Conservation (phyloP, 768 basidiomycete species). For the Albatrellus ellisii region DNA sequence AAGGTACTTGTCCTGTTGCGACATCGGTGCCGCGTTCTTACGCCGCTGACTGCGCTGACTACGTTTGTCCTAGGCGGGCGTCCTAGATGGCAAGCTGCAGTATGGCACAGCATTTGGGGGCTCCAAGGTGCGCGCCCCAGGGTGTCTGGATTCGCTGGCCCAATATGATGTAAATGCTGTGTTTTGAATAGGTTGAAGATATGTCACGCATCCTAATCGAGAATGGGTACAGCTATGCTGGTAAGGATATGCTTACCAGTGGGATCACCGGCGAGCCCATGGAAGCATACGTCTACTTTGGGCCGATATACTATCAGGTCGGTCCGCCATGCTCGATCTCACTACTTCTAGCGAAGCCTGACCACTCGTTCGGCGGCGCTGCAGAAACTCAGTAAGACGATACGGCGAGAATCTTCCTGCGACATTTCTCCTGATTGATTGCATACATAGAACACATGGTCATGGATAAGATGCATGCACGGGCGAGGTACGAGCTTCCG, state of each 20-base stretch:
- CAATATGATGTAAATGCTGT: not conserved
- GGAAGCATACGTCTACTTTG: constrained; percentile 97
- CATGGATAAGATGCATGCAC: constrained; percentile 99
- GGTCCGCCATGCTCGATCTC: constrained; percentile 1
- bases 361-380: constrained; percentile 2
- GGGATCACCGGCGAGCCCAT: constrained; percentile 96
- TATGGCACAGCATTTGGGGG: constrained; percentile 97
- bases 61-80: constrained; percentile 57
- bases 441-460: constrained; percentile 80
- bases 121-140: constrained; percentile 56
- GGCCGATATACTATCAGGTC: constrained; percentile 96
- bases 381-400: constrained; percentile 83
- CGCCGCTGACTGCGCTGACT: not conserved
- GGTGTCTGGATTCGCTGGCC: too few species aligned
- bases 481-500: constrained; percentile 55
- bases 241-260: constrained; percentile 98
- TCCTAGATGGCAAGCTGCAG: constrained; percentile 77
- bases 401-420: not conserved
- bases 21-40: not conserved
- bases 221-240: constrained; percentile 90
- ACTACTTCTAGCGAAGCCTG: not conserved
- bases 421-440: constrained; percentile 9
- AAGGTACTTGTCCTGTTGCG: constrained; percentile 39
- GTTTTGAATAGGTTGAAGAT: constrained; percentile 64
- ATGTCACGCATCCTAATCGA: constrained; percentile 96